Percentiles rank a stretch among this genome's conserved stretches.
phyloP scores from a whole-genome alignment of 352 stramenopile species.

The Phytopythium chamaehyphon region DNA sequence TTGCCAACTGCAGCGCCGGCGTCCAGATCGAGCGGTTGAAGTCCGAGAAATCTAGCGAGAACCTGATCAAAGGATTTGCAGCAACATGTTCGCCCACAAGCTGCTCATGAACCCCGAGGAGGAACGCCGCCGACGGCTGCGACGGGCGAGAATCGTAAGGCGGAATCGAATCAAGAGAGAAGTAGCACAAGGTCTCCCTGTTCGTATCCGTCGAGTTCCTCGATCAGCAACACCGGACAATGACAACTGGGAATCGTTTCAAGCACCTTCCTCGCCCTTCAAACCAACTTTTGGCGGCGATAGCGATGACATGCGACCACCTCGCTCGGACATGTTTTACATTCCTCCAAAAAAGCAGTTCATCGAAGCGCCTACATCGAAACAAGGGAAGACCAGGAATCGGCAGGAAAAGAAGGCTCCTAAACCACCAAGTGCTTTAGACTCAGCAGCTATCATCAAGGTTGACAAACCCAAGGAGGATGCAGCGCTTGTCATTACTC shows the following conservation, averaged over 20 bases:
- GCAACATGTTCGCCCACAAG: constrained; percentile 41
- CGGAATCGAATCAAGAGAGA: constrained; percentile 62
- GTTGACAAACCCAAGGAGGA: too few species aligned
- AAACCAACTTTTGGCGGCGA: constrained; percentile 22
- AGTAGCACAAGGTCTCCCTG: constrained; percentile 32
- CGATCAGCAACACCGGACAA: constrained; percentile 6
- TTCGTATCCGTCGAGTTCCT: constrained; percentile 13
- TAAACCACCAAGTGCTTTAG: background rate
- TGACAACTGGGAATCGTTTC: constrained; percentile 1
- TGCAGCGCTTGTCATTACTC: too few species aligned
- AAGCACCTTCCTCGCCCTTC: constrained; percentile 7
- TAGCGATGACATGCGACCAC: background rate
- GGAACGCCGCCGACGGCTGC: constrained; percentile 28
- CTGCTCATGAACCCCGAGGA: constrained; percentile 50
- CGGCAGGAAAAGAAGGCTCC: too few species aligned
- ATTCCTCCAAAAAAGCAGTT: background rate
- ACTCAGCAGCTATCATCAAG: background rate
- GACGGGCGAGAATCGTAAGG: constrained; percentile 51
- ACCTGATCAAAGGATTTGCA: background rate
- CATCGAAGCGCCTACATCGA: background rate
- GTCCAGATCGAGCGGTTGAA: background rate
- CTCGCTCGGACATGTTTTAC: constrained; percentile 4
- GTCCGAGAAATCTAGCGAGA: too few species aligned
- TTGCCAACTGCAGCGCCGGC: too few species aligned
- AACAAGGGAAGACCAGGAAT: background rate